phyloP scores from a whole-genome alignment of 495 filamentous ascomycete genomes.

The Bacidia rubella region DNA sequence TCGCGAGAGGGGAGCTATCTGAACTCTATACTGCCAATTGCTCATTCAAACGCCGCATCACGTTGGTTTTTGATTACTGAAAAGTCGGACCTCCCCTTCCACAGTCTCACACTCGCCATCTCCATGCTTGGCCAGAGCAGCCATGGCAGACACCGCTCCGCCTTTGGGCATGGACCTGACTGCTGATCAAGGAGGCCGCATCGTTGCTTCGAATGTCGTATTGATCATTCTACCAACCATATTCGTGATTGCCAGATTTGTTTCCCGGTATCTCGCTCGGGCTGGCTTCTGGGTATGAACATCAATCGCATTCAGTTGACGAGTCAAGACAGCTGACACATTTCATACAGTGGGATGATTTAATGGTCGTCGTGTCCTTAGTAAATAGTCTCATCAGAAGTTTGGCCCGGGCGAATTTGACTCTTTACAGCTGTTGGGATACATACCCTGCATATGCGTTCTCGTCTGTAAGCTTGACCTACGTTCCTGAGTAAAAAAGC shows the following conservation, averaged over 20 bases:
- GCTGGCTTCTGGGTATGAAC: constrained; percentile 15
- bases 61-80: background rate
- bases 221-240: constrained; percentile 14
- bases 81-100: background rate
- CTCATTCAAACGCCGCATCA: background rate
- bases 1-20: background rate
- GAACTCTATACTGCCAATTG: background rate
- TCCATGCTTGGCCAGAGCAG: background rate
- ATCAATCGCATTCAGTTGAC: background rate
- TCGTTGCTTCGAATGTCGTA: constrained; percentile 7
- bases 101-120: background rate
- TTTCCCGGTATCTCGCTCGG: constrained; percentile 9
- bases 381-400: background rate
- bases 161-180: constrained; percentile 10
- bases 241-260: constrained; percentile 9
- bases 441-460: constrained; percentile 8
- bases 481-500: background rate
- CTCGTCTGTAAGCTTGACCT: constrained; percentile 1
- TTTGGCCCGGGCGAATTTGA: background rate
- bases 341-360: constrained; percentile 11
- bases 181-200: constrained; percentile 10
- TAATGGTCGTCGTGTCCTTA: constrained; percentile 9
- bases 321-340: background rate
- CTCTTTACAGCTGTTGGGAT: constrained; percentile 3
- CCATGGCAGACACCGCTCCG: constrained; percentile 1